Percentiles rank a stretch among this genome's conserved stretches.
These are phyloP conservation scores for Mariannaea elegans DNA, from an alignment of 2,329 filamentous ascomycete species.

Conservation along the genomic window DNA sequence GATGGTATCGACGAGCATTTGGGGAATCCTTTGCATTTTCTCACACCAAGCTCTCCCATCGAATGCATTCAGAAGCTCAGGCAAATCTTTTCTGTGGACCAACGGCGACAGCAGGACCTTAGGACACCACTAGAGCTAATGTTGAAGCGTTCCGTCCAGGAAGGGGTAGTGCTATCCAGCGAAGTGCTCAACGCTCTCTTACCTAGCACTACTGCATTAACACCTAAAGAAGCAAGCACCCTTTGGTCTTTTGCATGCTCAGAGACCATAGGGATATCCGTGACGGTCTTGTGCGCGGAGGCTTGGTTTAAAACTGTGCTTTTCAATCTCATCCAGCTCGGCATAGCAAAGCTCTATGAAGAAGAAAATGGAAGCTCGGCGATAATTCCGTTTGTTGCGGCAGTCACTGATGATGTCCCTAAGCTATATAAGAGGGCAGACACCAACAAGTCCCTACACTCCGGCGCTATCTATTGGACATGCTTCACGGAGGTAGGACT, in stretches of 20 bases:
- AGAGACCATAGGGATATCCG: neutral
- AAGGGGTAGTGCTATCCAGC: fast-evolving
- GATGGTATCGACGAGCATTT: neutral
- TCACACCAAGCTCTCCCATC: neutral
- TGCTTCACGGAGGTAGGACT: neutral
- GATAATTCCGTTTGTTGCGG: neutral
- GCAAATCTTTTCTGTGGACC: neutral
- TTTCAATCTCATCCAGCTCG: neutral
- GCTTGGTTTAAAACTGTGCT: neutral
- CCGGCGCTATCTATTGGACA: no score
- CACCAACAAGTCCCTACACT: no score
- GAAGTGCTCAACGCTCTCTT: neutral
- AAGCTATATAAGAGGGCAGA: neutral
- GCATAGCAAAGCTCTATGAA: neutral
- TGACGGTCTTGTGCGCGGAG: neutral
- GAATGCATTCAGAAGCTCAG: neutral
- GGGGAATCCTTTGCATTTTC: conserved; percentile 1
- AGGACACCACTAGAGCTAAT: neutral
- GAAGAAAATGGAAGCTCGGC: neutral
- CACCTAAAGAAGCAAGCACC: neutral
- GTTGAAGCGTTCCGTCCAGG: neutral
- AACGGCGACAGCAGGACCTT: neutral
- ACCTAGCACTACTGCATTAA: neutral
- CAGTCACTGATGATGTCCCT: neutral
- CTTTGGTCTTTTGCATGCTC: neutral